Base-by-base conservation (phyloP, 345 rosid genomes). In the Raphanus raphanistrum region DNA sequence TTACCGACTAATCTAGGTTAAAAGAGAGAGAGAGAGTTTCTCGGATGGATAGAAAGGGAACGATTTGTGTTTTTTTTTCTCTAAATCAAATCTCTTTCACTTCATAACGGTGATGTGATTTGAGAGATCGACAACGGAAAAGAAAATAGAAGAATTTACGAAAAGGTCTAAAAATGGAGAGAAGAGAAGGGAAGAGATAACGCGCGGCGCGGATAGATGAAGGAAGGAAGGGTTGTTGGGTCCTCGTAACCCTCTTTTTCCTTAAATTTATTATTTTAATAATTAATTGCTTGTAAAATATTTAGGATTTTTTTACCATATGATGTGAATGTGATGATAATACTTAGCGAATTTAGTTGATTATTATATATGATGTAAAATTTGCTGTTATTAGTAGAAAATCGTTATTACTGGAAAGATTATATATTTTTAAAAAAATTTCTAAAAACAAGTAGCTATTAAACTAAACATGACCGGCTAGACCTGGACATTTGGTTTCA, bases 181-280 rank as follows among this genome's bases (percentile, higher is more conserved):
- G 21, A n/a, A n/a, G 48, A 77, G 76, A 64, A 27, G 55, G 12
- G 54, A 17, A 36, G 38, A 36, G 70, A 41, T 55, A 71, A 50
- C 54, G 63, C 81, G 78, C 82, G 82, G 82, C 82, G 78, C 70
- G 28, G 70, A 68, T 36, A 52, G 63, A 43, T 21, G 0, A 11
- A 67, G 48, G 26, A 11, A 67, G 48, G 26, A 64, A 32, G 61
- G 70, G 59, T 57, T 52, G 59, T 15, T 57, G 66, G 70, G 15
- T 57, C 69, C 29, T 52, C 54, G 17, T 58, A 13, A 25, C 63
- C 68, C 29, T 58, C 70, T 69, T 43, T 52, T 58, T 26, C 28
- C 15, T 5, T 26, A 9, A 25, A 58, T 1, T 8, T 58, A 21
- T 21, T 57, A 7, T 57, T 25, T 57, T 57, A 8, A 21, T 57